Conservation (phyloP, 371 early-diverging fungal genomes). For the Furculomyces boomerangus region DNA sequence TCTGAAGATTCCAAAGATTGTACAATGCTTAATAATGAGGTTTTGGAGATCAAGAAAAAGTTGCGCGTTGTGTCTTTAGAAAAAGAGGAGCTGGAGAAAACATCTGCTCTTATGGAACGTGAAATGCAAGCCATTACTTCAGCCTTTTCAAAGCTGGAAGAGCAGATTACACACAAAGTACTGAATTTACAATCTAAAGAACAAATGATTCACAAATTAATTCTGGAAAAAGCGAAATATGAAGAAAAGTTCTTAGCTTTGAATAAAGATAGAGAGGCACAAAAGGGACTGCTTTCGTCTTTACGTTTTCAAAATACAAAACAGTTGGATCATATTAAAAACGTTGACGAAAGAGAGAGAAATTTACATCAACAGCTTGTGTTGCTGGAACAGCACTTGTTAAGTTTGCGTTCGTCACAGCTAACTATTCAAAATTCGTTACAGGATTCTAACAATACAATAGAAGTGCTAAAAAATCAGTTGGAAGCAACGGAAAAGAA, state of each 20-base stretch:
- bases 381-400: constrained; percentile 12
- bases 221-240: constrained; percentile 56
- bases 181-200: constrained; percentile 52
- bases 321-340: constrained; percentile 60
- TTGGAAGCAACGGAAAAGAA: constrained; percentile 14
- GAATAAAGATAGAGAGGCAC: constrained; percentile 46
- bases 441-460: constrained; percentile 13
- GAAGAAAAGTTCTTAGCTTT: constrained; percentile 49
- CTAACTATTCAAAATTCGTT: constrained; percentile 9
- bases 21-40: too few species aligned
- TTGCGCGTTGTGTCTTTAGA: constrained; percentile 1
- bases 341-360: constrained; percentile 60
- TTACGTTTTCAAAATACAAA: constrained; percentile 56
- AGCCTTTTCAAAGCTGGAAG: constrained; percentile 62
- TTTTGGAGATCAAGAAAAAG: constrained; percentile 25
- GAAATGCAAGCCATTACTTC: constrained; percentile 60
- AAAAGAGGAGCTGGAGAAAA: constrained; percentile 17
- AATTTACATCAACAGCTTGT: constrained; percentile 39
- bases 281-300: constrained; percentile 38
- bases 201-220: constrained; percentile 48
- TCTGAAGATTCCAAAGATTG: too few species aligned
- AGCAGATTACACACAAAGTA: constrained; percentile 55
- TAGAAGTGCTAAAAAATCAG: constrained; percentile 15
- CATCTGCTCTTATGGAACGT: constrained; percentile 32
- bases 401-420: constrained; percentile 16